These are phyloP conservation scores for Talaromyces borbonicus DNA, from an alignment of 495 filamentous ascomycete genomes.

Conservation along the genomic window DNA sequence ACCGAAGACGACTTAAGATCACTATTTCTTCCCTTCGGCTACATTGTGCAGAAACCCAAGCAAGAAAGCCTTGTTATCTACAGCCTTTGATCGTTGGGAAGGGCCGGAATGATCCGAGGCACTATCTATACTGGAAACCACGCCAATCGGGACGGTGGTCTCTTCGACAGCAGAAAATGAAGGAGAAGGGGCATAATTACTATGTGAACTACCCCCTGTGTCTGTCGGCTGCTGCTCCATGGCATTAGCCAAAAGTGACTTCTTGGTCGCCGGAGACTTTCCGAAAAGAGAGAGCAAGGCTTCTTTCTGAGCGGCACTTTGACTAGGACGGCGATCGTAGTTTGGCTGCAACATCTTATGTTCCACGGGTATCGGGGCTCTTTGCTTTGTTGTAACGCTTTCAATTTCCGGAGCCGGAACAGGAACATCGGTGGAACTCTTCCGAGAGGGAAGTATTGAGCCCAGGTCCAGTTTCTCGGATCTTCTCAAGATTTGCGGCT, in stretches of 20 bases:
- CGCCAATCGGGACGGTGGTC: conserved; percentile 29
- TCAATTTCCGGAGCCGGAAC: conserved; percentile 16
- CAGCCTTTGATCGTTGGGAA: conserved; percentile 42
- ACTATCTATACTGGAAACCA: conserved; percentile 29
- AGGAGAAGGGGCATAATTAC: conserved; percentile 27
- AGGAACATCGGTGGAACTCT: conserved; percentile 13
- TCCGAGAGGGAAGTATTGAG: conserved; percentile 12
- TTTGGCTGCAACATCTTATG: conserved; percentile 7
- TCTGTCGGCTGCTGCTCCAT: conserved; percentile 7
- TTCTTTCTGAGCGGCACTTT: conserved; percentile 53
- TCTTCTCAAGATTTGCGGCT: conserved; percentile 51
- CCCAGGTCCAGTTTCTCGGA: conserved; percentile 30
- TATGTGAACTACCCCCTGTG: conserved; percentile 11
- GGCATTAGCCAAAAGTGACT: conserved; percentile 14
- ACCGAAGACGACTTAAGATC: background rate
- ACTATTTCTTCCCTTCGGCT: conserved; percentile 34
- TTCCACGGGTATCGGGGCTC: conserved; percentile 14
- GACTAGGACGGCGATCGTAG: conserved; percentile 33
- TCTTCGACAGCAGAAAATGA: conserved; percentile 25
- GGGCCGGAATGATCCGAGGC: conserved; percentile 33
- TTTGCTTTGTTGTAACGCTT: conserved; percentile 7
- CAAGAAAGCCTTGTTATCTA: conserved; percentile 66
- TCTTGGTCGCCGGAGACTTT: conserved; percentile 33
- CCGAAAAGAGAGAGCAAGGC: conserved; percentile 62
- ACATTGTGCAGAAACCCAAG: conserved; percentile 63